phyloP scores from a whole-genome alignment of 768 basidiomycete species.

The Lentinula sp. region DNA sequence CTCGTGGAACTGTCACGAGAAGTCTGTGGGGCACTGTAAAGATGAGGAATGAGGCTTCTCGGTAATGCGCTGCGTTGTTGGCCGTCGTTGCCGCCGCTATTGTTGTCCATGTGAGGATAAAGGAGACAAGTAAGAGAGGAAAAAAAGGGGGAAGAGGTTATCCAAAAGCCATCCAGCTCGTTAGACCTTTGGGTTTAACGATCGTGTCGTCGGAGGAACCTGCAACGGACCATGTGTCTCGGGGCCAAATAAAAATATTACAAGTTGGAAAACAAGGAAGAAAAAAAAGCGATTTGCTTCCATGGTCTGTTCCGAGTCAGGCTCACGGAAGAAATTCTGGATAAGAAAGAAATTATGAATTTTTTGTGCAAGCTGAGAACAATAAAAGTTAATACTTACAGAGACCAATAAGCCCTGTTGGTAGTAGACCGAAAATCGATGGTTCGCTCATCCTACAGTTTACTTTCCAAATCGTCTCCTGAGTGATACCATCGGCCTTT shows the following conservation, averaged over 20 bases:
- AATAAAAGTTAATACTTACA: neutral
- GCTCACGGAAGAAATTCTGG: neutral
- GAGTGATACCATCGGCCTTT: neutral
- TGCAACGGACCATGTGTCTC: neutral
- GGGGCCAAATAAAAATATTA: neutral
- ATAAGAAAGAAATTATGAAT: neutral
- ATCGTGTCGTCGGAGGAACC: neutral
- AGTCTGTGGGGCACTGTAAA: conserved; percentile 30
- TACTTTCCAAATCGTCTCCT: neutral
- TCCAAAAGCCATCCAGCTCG: neutral
- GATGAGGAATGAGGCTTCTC: conserved; percentile 41
- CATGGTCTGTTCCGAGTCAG: neutral
- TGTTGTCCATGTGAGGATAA: conserved; percentile 15
- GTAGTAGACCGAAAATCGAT: neutral
- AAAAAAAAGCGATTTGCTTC: neutral
- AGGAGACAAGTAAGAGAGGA: neutral
- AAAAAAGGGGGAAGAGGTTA: neutral
- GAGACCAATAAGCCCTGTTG: neutral
- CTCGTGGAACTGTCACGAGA: conserved; percentile 11
- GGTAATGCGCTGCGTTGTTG: conserved; percentile 42
- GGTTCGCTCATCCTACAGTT: neutral
- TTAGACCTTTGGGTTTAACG: neutral
- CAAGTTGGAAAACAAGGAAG: neutral
- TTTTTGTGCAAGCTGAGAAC: neutral
- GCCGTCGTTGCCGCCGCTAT: conserved; percentile 8